Evolutionary conservation across 352 stramenopile genomes (phyloP).

Genomic region (Globisporangium cylindrosporum): DNA sequence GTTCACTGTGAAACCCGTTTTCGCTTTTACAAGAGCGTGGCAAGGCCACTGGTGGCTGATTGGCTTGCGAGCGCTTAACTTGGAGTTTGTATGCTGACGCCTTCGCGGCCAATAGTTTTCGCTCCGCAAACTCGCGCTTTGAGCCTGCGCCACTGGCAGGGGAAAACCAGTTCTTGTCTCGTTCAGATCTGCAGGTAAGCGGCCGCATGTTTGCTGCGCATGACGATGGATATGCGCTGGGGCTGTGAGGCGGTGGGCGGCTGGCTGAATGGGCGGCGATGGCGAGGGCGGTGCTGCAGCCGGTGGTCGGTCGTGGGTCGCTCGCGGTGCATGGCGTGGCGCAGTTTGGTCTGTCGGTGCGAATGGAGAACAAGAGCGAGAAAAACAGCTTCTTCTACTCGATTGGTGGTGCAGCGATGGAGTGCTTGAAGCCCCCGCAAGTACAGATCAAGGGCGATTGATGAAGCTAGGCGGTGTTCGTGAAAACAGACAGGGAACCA

Average conservation of each 20-base stretch:
- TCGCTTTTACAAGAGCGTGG: not conserved
- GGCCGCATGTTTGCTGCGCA: conserved; percentile 6
- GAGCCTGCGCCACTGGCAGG: conserved; percentile 13
- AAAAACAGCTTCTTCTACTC: not conserved
- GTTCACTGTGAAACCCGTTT: not conserved
- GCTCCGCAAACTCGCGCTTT: conserved; percentile 16
- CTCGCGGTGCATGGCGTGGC: not conserved
- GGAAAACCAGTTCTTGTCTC: conserved; percentile 75
- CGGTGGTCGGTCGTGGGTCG: not conserved
- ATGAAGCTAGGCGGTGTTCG: not conserved
- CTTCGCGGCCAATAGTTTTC: conserved; percentile 83
- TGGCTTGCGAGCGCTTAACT: conserved; percentile 32
- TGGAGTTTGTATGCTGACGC: conserved; percentile 66
- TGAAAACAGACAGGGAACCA: not conserved
- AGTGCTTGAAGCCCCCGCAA: not conserved
- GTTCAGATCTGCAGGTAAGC: conserved; percentile 75
- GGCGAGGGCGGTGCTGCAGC: not conserved
- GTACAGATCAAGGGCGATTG: not conserved
- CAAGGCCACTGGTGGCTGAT: conserved; percentile 23
- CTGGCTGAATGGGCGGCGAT: not conserved
- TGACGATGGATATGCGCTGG: not conserved
- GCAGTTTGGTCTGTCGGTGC: not conserved
- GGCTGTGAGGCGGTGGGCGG: not conserved
- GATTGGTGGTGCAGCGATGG: not conserved
- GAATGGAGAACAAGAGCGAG: not conserved